These are phyloP conservation scores for Setaria viridis DNA, from an alignment of 202 grass and related monocot species.

Conservation along the genomic window DNA sequence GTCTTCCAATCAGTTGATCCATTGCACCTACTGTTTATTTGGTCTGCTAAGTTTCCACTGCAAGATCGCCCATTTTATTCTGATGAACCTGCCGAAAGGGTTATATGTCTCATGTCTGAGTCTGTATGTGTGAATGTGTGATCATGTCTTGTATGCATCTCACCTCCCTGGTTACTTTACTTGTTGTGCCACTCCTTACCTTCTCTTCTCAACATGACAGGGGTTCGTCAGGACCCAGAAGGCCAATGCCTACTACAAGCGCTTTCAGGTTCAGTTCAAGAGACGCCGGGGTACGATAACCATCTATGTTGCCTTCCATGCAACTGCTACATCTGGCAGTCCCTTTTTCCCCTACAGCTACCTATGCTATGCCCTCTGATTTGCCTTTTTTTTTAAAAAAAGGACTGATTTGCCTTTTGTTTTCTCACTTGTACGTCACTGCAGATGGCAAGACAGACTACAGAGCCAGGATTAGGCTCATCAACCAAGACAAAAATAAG, in stretches of 20 bases:
- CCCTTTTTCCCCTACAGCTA: no score
- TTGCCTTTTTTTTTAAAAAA: no score
- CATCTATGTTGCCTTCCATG: not conserved
- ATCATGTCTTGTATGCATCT: not conserved
- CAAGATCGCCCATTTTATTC: not conserved
- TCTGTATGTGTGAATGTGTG: not conserved
- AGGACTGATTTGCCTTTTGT: not conserved
- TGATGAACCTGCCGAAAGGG: not conserved
- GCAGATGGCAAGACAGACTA: constrained; percentile 79
- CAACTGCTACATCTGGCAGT: not conserved
- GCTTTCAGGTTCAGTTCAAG: constrained; percentile 76
- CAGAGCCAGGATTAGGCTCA: constrained; percentile 69
- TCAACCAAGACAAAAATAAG: constrained; percentile 84
- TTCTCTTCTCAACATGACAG: not conserved
- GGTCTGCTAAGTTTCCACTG: not conserved
- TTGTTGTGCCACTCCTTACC: not conserved
- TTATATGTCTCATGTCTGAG: not conserved
- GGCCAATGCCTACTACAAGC: constrained; percentile 70
- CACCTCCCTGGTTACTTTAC: no score
- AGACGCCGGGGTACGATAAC: constrained; percentile 61
- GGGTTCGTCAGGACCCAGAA: constrained; percentile 62
- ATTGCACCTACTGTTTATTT: not conserved
- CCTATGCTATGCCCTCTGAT: not conserved
- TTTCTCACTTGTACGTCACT: not conserved
- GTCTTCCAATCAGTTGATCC: not conserved